Evolutionary conservation across 202 grass and related monocot species (phyloP), one percentile per base, ranked within the genome.

Genomic region (Sporobolus alterniflorus): DNA sequence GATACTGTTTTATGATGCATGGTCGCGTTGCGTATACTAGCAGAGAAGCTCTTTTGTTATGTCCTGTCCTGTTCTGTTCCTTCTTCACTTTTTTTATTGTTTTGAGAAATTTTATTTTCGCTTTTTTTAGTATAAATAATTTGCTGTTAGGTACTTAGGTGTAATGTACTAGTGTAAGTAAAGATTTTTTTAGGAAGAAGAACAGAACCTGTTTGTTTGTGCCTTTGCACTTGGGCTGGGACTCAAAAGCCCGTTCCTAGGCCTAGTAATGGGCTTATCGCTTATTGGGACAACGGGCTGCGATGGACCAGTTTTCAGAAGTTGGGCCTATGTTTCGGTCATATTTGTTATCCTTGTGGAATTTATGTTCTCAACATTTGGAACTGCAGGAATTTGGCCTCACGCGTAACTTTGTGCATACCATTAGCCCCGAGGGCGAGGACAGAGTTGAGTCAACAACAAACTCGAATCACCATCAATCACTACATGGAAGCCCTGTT

Each of bases 351-450:
- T n/a, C n/a, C 36, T 39, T 39, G 36, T 39, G 36, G 36, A 39
- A 39, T 39, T 7, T 31, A 52, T 68, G 10, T 67, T 10, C 67
- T 61, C n/a, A n/a, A 18, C 22, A 22, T 33, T 7, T 47, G 76
- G 1, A 39, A 12, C 69, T 68, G 57, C 63, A 90, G 88, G 88
- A 30, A 9, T 87, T 13, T 90, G 84, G 84, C 88, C 84, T 64
- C 84, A 87, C 54, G 84, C 80, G 39, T 90, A 78, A 78, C 78
- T 69, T 64, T 2, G 69, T 26, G 26, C 84, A 87, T 75, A 83
- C 79, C 54, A 61, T 75, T 44, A 44, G 74, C 62, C 62, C 75
- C 7, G 84, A 87, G 18, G 24, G 2, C 3, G 74, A 90, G n/a
- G 73, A 52, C 42, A 69, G 69, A 21, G 26, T 42, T 14, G 76